Conservation (phyloP, 345 rosid genomes). For the Eucalyptus albens region DNA sequence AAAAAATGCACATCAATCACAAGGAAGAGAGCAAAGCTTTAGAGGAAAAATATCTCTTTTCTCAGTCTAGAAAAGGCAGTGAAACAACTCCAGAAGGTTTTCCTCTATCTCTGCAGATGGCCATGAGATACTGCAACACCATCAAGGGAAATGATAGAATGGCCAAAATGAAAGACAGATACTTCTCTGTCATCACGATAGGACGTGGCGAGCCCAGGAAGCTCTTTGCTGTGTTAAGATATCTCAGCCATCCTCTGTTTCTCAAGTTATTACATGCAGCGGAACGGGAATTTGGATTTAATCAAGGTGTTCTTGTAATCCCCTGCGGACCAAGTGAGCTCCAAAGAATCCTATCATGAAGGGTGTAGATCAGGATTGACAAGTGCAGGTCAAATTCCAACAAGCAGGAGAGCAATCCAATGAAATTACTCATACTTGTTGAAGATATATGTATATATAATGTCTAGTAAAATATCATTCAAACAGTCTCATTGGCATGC, state of each 20-base stretch:
- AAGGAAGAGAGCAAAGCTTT: background rate
- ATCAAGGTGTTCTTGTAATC: constrained; percentile 4
- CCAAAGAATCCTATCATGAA: background rate
- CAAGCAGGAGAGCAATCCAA: background rate
- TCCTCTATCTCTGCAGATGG: background rate
- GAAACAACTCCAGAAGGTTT: background rate
- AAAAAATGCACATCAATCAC: background rate
- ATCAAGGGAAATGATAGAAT: background rate
- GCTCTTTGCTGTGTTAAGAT: background rate
- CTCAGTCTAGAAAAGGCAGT: background rate
- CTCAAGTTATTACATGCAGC: constrained; percentile 3
- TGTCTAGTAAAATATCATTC: background rate
- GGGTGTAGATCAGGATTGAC: background rate
- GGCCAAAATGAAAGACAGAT: background rate
- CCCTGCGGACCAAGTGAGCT: constrained; percentile 12
- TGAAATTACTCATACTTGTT: background rate
- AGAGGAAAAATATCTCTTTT: background rate
- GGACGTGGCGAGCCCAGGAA: background rate
- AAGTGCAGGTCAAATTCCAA: background rate
- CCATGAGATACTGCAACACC: background rate
- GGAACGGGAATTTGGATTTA: constrained; percentile 4
- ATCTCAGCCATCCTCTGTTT: constrained; percentile 4
- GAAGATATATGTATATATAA: background rate
- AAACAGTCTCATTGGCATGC: background rate
- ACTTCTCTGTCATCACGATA: background rate